These are phyloP conservation scores for Talaromyces nanjingensis DNA, from an alignment of 495 filamentous ascomycete genomes.

Conservation along the genomic window DNA sequence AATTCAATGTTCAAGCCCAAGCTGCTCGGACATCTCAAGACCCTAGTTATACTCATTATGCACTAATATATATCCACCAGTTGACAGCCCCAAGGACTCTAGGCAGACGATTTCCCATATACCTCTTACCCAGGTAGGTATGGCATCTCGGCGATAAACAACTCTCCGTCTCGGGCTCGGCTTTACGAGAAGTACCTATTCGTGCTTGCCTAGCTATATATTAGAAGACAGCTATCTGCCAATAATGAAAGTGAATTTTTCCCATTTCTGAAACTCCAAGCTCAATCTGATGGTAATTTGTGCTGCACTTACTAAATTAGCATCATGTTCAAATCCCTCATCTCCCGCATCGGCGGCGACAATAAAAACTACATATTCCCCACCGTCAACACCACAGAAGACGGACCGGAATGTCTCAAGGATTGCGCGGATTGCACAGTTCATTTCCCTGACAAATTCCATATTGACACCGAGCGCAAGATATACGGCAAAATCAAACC, in stretches of 20 bases:
- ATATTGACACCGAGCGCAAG: slow-evolving; percentile 63
- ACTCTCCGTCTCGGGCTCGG: background rate
- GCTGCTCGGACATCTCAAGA: background rate
- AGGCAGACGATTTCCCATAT: background rate
- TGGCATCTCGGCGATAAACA: background rate
- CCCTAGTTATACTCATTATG: background rate
- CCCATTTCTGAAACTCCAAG: background rate
- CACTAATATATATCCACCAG: background rate
- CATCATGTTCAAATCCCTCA: slow-evolving; percentile 34
- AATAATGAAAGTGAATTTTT: background rate
- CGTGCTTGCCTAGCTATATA: background rate
- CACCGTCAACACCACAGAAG: slow-evolving; percentile 57
- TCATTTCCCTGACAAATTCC: slow-evolving; percentile 63
- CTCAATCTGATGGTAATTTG: background rate
- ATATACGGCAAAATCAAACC: slow-evolving; percentile 82
- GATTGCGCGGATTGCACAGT: slow-evolving; percentile 80
- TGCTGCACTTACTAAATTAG: background rate
- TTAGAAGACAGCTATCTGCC: background rate
- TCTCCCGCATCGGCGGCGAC: slow-evolving; percentile 16
- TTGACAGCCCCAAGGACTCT: background rate
- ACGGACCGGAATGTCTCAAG: slow-evolving; percentile 77
- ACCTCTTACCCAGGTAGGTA: background rate
- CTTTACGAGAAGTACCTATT: background rate
- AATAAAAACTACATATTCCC: slow-evolving; percentile 30
- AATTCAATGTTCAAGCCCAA: background rate